Evolutionary conservation across 2,329 filamentous ascomycete genomes (phyloP), one percentile per base, ranked within the genome.

Genomic region (Bipolaris oryzae): DNA sequence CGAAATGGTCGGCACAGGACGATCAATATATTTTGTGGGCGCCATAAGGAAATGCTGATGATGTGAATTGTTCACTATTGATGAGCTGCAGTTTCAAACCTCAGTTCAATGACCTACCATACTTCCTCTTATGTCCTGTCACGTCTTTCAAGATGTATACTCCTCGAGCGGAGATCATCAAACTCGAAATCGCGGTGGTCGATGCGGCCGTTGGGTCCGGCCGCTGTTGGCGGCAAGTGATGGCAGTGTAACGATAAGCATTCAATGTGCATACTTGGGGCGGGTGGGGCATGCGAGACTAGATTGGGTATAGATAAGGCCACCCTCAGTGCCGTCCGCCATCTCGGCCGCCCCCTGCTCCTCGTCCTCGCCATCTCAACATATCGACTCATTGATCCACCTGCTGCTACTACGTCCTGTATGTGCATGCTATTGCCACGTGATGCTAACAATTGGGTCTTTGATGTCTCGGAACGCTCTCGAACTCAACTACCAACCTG

Each of bases 1-100:
- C 1, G 84, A 86, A 68, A 87, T 65, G 7, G 58, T 67, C 9
- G 65, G 67, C 7, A 60, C 46, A 23, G 39, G 31, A 7, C 60
- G 60, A 50, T 62, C 48, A 15, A 57, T 41, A 15, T 60, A 62
- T 20, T 57, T 60, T 7, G 60, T 62, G n/a, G 57, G 46, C 20
- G 59, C 42, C 59, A 60, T 62, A 3, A 38, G 45, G 31, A 61
- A n/a, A 33, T 15, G 7, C 7, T 41, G 25, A 20, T 35, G 25
- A 18, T 44, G 15, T 3, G 5, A 5, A 10, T 28, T 16, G n/a
- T 16, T 46, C 25, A 23, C 44, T 7, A 16, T 7, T 18, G 54
- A 35, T 48, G 48, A 37, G 33, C 48, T 23, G 50, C 0, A 21
- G 20, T 42, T 5, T 37, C 18, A 28, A 33, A 21, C 28, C 16